Conservation (phyloP, 345 rosid genomes). For the Bruguiera parviflora region DNA sequence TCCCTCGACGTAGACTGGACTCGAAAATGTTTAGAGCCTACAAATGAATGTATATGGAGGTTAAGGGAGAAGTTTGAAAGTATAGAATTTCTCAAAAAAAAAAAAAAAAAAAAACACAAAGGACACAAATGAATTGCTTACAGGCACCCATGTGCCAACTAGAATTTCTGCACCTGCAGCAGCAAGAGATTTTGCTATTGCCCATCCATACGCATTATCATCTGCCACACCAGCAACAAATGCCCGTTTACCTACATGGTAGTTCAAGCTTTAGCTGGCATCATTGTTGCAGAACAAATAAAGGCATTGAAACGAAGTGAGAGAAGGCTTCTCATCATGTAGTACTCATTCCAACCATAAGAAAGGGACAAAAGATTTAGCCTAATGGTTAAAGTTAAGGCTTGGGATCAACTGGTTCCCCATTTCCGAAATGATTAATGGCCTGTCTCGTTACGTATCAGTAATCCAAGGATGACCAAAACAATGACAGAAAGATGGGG, state of each 20-base stretch:
- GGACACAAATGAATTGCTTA: conserved; percentile 31
- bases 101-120: not conserved
- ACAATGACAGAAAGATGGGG: too few species aligned
- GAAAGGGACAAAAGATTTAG: too few species aligned
- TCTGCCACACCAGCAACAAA: conserved; percentile 97
- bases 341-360: not conserved
- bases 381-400: too few species aligned
- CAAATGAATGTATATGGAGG: conserved; percentile 24
- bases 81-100: not conserved
- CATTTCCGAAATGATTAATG: too few species aligned
- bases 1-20: conserved; percentile 87
- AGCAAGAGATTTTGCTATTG: conserved; percentile 96
- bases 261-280: conserved; percentile 1
- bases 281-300: not conserved
- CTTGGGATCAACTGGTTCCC: too few species aligned
- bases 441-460: too few species aligned
- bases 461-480: too few species aligned
- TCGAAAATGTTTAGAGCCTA: conserved; percentile 94
- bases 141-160: conserved; percentile 99
- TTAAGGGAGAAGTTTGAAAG: not conserved
- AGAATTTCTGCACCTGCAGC: conserved; percentile 98
- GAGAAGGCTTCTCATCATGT: not conserved
- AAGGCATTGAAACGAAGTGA: not conserved
- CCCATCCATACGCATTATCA: conserved; percentile 99
- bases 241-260: conserved; percentile 71